These are phyloP conservation scores for Lunasporangiospora selenospora DNA, from an alignment of 192 early-diverging fungal species.

Conservation along the genomic window DNA sequence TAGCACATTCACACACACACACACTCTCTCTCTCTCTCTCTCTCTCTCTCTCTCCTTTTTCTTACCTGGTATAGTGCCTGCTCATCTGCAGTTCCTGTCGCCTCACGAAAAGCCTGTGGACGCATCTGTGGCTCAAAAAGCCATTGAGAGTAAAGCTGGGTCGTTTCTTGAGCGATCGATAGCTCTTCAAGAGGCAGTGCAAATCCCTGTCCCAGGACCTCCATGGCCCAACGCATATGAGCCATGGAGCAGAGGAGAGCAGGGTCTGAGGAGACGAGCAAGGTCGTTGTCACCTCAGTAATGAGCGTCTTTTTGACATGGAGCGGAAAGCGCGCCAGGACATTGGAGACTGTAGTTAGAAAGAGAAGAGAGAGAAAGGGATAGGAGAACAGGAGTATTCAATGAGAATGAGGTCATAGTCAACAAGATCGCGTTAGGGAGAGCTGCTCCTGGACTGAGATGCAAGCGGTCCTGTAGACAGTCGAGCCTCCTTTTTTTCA, in stretches of 20 bases:
- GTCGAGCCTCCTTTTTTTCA: background rate
- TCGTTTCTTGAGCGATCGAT: slow-evolving; percentile 65
- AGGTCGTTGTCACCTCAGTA: slow-evolving; percentile 66
- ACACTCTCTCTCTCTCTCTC: too few species aligned
- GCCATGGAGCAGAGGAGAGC: slow-evolving; percentile 70
- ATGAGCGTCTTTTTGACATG: slow-evolving; percentile 68
- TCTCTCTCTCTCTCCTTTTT: too few species aligned
- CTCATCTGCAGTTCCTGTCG: slow-evolving; percentile 54
- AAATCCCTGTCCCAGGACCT: slow-evolving; percentile 86
- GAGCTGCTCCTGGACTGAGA: too few species aligned
- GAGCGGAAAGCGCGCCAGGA: slow-evolving; percentile 72
- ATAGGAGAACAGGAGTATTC: too few species aligned
- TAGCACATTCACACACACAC: too few species aligned
- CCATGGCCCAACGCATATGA: slow-evolving; percentile 88
- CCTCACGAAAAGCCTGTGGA: slow-evolving; percentile 64
- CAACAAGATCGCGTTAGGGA: background rate
- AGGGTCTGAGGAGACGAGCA: slow-evolving; percentile 60
- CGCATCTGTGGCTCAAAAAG: slow-evolving; percentile 66
- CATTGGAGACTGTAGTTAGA: slow-evolving; percentile 67
- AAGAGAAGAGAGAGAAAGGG: background rate
- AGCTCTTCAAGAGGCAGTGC: slow-evolving; percentile 79
- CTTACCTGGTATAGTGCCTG: slow-evolving; percentile 77
- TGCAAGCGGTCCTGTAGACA: background rate
- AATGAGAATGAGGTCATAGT: background rate
- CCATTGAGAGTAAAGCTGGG: slow-evolving; percentile 81